Percentiles rank a stretch among this genome's conserved stretches.
These are phyloP conservation scores for Fusarium palustre DNA, from an alignment of 2,329 filamentous ascomycete species.

Conservation along the genomic window DNA sequence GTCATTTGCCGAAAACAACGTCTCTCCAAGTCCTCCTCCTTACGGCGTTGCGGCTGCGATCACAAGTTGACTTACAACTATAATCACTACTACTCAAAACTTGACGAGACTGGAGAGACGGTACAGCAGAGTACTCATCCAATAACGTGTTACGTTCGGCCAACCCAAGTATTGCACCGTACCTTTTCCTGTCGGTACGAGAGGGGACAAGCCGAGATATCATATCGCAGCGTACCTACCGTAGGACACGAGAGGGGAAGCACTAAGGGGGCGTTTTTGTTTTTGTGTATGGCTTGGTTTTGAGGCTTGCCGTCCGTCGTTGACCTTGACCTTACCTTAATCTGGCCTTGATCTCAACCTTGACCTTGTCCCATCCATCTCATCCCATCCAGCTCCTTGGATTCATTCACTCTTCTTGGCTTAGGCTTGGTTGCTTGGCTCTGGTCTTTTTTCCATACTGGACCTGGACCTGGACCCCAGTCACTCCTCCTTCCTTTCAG, in stretches of 20 bases:
- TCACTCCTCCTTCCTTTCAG: conserved; percentile 16
- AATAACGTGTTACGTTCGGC: background rate
- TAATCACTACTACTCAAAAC: background rate
- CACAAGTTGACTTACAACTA: conserved; percentile 14
- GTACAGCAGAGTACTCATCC: background rate
- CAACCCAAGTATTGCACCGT: background rate
- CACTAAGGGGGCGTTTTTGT: conserved; percentile 37
- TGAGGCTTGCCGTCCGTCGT: conserved; percentile 35
- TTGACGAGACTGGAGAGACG: conserved; percentile 5
- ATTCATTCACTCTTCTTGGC: conserved; percentile 23
- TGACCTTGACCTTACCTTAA: conserved; percentile 19
- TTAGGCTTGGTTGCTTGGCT: conserved; percentile 23
- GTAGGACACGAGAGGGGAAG: conserved; percentile 42
- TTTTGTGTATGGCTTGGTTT: conserved; percentile 3
- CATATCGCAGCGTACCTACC: conserved; percentile 10
- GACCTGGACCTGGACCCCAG: conserved; percentile 3
- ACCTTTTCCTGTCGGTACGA: conserved; percentile 14
- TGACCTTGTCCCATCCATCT: conserved; percentile 36
- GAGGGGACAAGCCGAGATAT: conserved; percentile 39
- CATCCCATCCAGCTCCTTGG: conserved; percentile 35
- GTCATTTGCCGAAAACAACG: conserved; percentile 25
- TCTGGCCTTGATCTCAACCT: conserved; percentile 21
- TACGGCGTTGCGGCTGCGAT: conserved; percentile 9
- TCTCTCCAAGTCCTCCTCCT: conserved; percentile 9
- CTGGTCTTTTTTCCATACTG: conserved; percentile 3